Percentiles rank a stretch among this genome's conserved stretches.
phyloP scores from a whole-genome alignment of 305 asterid genomes.

The Solanum aculeatissimum region DNA sequence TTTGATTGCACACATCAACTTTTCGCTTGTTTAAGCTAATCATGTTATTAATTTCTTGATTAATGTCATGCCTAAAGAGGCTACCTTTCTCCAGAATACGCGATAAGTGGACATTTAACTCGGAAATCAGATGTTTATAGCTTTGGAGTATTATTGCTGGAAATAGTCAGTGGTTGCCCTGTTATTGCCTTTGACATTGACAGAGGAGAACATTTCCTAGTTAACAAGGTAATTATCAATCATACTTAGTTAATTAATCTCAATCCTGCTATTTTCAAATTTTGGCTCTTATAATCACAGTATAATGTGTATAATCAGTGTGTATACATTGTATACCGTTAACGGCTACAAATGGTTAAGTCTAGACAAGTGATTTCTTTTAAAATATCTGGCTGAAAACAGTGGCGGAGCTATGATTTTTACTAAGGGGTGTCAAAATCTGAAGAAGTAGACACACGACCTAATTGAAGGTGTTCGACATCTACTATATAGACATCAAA shows the following conservation, averaged over 20 bases:
- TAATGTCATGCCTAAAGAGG: constrained; percentile 30
- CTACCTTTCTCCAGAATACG: constrained; percentile 80
- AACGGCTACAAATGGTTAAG: not conserved
- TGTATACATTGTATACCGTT: not conserved
- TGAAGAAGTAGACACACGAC: too few relatives aligned
- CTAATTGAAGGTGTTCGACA: too few relatives aligned
- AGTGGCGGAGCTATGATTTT: too few relatives aligned
- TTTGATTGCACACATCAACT: not conserved
- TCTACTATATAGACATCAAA: too few relatives aligned
- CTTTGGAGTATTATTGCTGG: constrained; percentile 68
- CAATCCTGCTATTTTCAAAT: not conserved
- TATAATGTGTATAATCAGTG: not conserved
- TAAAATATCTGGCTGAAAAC: too few relatives aligned
- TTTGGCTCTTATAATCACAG: not conserved
- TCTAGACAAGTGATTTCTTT: not conserved
- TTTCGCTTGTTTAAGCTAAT: not conserved
- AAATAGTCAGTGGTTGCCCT: constrained; percentile 53
- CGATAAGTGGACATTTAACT: constrained; percentile 63
- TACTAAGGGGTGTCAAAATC: too few relatives aligned
- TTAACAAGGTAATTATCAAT: constrained; percentile 43
- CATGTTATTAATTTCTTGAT: not conserved
- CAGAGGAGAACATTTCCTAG: constrained; percentile 57
- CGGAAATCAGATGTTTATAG: constrained; percentile 79
- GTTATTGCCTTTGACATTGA: constrained; percentile 49
- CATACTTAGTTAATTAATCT: not conserved